Evolutionary conservation across 1,139 yeast species (phyloP).

Genomic region (Candida sanyaensis): DNA sequence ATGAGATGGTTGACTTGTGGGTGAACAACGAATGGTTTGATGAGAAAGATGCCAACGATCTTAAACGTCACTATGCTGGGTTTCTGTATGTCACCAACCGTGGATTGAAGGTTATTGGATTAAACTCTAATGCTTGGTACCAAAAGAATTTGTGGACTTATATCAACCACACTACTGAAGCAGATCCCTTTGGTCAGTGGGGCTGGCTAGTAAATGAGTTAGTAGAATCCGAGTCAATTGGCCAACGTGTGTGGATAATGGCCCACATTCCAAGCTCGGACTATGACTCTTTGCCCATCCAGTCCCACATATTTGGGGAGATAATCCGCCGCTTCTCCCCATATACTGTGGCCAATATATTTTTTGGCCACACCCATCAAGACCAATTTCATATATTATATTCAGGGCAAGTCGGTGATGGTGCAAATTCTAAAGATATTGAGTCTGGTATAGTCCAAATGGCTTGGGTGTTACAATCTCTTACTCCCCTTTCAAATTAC

Average conservation of each 20-base stretch:
- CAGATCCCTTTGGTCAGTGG: slow-evolving; percentile 67
- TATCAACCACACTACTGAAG: slow-evolving; percentile 51
- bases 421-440: slow-evolving; percentile 39
- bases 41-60: slow-evolving; percentile 19
- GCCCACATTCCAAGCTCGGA: slow-evolving; percentile 67
- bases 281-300: slow-evolving; percentile 60
- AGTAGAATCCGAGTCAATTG: slow-evolving; percentile 54
- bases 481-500: slow-evolving; percentile 58
- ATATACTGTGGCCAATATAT: slow-evolving; percentile 64
- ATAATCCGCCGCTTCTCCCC: slow-evolving; percentile 70
- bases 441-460: slow-evolving; percentile 30
- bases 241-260: slow-evolving; percentile 69
- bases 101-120: slow-evolving; percentile 62
- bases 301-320: slow-evolving; percentile 56
- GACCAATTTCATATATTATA: slow-evolving; percentile 67
- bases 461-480: slow-evolving; percentile 68
- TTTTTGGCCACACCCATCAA: slow-evolving; percentile 72
- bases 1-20: slow-evolving; percentile 64
- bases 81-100: slow-evolving; percentile 56
- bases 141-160: slow-evolving; percentile 64
- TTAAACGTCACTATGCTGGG: slow-evolving; percentile 57
- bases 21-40: slow-evolving; percentile 40
- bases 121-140: slow-evolving; percentile 70
- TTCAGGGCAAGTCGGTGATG: slow-evolving; percentile 16
- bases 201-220: slow-evolving; percentile 63